Percentiles rank a stretch among this genome's conserved stretches.
These are phyloP conservation scores for Orbilia blumenaviensis DNA, from an alignment of 2,329 filamentous ascomycete species.

Conservation along the genomic window DNA sequence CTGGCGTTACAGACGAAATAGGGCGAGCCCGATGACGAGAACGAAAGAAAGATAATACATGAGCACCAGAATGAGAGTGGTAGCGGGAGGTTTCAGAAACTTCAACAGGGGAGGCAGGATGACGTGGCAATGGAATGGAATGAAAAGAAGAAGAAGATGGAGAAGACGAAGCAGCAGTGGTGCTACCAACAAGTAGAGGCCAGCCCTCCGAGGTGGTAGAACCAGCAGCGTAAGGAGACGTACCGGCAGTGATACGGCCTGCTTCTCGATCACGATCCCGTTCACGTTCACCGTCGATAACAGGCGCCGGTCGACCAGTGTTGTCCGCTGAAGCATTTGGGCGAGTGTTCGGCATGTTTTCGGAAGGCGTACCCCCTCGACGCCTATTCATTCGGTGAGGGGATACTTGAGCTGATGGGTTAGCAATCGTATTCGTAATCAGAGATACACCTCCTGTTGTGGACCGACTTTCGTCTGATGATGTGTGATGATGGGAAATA, in stretches of 20 bases:
- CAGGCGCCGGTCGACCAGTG: slow-evolving; percentile 7
- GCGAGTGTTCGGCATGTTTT: slow-evolving; percentile 1
- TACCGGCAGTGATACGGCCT: slow-evolving; percentile 53
- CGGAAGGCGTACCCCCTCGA: slow-evolving; percentile 37
- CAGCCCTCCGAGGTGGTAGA: slow-evolving; percentile 43
- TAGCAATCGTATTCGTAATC: not conserved
- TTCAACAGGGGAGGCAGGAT: slow-evolving; percentile 5
- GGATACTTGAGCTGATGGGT: slow-evolving; percentile 20
- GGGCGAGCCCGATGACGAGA: slow-evolving; percentile 43
- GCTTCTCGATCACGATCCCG: slow-evolving; percentile 49
- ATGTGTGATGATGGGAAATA: not conserved
- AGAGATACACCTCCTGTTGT: slow-evolving; percentile 19
- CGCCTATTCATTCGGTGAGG: slow-evolving; percentile 23
- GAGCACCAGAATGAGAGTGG: slow-evolving; percentile 7
- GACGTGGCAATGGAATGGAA: not conserved
- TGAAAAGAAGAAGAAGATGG: not conserved
- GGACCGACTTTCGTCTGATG: slow-evolving; percentile 13
- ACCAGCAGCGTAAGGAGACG: slow-evolving; percentile 47
- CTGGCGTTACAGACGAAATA: slow-evolving; percentile 41
- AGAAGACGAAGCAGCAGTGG: slow-evolving; percentile 1
- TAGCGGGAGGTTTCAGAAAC: slow-evolving; percentile 7
- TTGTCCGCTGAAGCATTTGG: slow-evolving; percentile 8
- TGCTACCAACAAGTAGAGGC: slow-evolving; percentile 5
- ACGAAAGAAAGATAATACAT: slow-evolving; percentile 37
- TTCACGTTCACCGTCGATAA: slow-evolving; percentile 44